Evolutionary conservation across 257 asterid genomes (phyloP).

Genomic region (Solanum microdontum): DNA sequence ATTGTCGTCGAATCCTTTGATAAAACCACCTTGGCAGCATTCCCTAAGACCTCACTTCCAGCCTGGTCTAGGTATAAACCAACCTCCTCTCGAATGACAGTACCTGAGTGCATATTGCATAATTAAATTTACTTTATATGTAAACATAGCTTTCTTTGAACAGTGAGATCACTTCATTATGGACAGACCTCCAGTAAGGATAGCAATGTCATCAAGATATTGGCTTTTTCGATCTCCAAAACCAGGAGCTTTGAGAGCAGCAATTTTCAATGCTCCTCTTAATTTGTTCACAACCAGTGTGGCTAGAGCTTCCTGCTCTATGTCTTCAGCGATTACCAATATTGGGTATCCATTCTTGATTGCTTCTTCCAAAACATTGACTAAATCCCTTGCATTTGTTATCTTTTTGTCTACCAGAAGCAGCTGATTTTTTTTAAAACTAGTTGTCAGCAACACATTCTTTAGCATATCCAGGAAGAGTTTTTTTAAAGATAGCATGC

Average conservation of each 20-base stretch:
- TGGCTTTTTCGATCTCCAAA: slow-evolving; percentile 95
- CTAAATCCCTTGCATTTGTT: slow-evolving; percentile 85
- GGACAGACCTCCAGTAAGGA: slow-evolving; percentile 73
- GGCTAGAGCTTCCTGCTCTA: slow-evolving; percentile 96
- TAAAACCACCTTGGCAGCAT: slow-evolving; percentile 88
- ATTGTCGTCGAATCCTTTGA: slow-evolving; percentile 83
- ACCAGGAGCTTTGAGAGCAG: slow-evolving; percentile 98
- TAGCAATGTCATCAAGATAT: slow-evolving; percentile 95
- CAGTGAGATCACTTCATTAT: background rate
- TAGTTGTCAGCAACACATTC: background rate
- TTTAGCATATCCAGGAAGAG: background rate
- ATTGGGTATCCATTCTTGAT: slow-evolving; percentile 75
- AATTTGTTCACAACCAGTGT: slow-evolving; percentile 91
- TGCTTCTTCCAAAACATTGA: slow-evolving; percentile 76
- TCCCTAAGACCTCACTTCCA: slow-evolving; percentile 77
- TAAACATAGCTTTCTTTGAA: background rate
- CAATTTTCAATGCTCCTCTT: slow-evolving; percentile 86
- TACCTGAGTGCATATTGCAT: slow-evolving; percentile 27
- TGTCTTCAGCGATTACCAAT: slow-evolving; percentile 86
- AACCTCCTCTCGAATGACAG: slow-evolving; percentile 89
- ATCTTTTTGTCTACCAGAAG: slow-evolving; percentile 92
- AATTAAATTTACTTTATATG: background rate
- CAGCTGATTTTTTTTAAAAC: slow-evolving; percentile 21
- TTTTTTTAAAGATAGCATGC: background rate
- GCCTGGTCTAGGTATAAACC: slow-evolving; percentile 85